A percentile compares a stretch with the other conserved stretches of the same genome.
Evolutionary conservation across 768 basidiomycete species (phyloP).

Genomic region (Boletus sensibilis): DNA sequence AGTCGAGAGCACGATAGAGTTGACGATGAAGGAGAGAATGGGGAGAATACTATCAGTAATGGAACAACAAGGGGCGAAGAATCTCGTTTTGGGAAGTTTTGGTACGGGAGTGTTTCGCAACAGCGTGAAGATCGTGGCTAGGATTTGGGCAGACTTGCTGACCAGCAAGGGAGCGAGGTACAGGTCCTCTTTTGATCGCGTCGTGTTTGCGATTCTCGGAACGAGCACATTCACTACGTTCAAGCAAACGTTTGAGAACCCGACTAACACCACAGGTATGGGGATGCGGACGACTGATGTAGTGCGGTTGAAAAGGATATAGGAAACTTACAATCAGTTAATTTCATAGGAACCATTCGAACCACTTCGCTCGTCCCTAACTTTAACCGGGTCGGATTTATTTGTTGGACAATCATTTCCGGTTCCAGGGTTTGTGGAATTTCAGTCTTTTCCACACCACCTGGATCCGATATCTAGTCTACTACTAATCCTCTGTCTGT

Average conservation of each 20-base stretch:
- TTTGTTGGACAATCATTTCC: too few species aligned
- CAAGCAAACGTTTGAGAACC: constrained; percentile 34
- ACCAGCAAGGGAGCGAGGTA: constrained; percentile 51
- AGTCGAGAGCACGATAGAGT: constrained; percentile 43
- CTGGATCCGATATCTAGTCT: too few species aligned
- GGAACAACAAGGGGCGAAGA: constrained; percentile 55
- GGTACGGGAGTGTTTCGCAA: constrained; percentile 80
- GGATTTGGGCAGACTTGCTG: constrained; percentile 64
- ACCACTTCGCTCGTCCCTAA: too few species aligned
- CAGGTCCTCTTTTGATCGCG: constrained; percentile 52
- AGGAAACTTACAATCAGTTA: background rate
- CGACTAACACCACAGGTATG: background rate
- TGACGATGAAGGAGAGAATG: constrained; percentile 69
- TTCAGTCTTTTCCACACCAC: too few species aligned
- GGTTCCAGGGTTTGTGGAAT: too few species aligned
- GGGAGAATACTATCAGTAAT: constrained; percentile 63
- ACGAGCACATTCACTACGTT: constrained; percentile 46
- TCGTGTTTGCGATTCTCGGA: constrained; percentile 68
- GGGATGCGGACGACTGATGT: background rate
- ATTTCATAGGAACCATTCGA: background rate
- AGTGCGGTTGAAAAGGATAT: background rate
- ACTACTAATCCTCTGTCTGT: too few species aligned
- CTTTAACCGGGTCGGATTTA: too few species aligned
- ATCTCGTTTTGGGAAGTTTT: constrained; percentile 70
- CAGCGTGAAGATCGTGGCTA: constrained; percentile 54